phyloP scores from a whole-genome alignment of 2,329 filamentous ascomycete species.

The Purpureocillium lavendulum region DNA sequence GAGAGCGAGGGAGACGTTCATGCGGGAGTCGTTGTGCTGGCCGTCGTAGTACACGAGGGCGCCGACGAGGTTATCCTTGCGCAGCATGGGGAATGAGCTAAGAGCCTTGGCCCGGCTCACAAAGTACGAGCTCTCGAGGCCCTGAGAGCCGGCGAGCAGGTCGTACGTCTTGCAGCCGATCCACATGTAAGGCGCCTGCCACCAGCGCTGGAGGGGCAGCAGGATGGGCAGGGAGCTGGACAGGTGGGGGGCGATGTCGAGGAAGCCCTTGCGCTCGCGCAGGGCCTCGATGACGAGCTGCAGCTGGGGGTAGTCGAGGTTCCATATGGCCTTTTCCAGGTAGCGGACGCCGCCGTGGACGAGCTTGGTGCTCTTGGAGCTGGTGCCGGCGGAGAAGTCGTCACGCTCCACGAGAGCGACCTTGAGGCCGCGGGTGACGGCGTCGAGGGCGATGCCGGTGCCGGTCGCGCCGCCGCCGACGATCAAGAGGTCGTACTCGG shows the following conservation, averaged over 20 bases:
- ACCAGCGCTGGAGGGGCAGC: conserved; percentile 75
- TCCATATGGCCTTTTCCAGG: conserved; percentile 79
- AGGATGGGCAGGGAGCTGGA: conserved; percentile 77
- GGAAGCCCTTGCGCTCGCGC: conserved; percentile 73
- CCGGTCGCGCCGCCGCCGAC: conserved; percentile 76
- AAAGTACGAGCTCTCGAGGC: conserved; percentile 78
- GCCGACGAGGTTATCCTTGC: conserved; percentile 63
- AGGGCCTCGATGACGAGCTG: conserved; percentile 74
- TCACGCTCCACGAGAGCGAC: conserved; percentile 77
- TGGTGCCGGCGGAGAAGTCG: conserved; percentile 75
- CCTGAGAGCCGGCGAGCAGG: conserved; percentile 70
- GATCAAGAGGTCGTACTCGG: conserved; percentile 65
- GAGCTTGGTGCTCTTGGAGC: conserved; percentile 80
- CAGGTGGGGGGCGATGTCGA: conserved; percentile 75
- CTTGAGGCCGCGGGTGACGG: conserved; percentile 68
- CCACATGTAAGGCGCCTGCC: conserved; percentile 72
- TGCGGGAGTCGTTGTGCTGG: conserved; percentile 79
- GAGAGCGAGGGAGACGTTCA: conserved; percentile 78
- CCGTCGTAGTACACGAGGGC: conserved; percentile 83
- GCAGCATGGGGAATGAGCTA: conserved; percentile 71
- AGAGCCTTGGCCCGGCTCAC: conserved; percentile 69
- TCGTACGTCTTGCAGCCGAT: conserved; percentile 70
- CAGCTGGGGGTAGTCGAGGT: conserved; percentile 77
- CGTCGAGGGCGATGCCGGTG: conserved; percentile 72
- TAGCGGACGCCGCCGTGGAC: conserved; percentile 81